Evolutionary conservation across 805 yeast species (phyloP).

Genomic region (Suhomyces xylopsoci): DNA sequence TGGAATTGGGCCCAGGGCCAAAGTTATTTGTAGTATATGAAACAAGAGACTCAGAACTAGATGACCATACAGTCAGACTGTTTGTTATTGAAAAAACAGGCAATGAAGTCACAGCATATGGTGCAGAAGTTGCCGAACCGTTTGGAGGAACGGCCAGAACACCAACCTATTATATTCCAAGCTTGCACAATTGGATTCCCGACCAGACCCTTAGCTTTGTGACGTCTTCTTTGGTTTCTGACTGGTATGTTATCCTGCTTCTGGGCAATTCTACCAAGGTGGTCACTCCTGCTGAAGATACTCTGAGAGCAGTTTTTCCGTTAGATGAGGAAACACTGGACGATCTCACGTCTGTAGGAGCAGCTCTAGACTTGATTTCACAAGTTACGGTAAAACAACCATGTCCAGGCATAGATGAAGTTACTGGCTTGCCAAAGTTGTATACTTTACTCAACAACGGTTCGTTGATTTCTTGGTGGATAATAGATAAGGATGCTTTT

Average conservation of each 20-base stretch:
- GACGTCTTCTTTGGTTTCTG: slow-evolving; percentile 65
- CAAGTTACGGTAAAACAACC: slow-evolving; percentile 47
- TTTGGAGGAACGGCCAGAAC: slow-evolving; percentile 42
- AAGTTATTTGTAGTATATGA: slow-evolving; percentile 24
- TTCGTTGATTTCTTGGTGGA: slow-evolving; percentile 57
- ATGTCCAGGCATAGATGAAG: slow-evolving; percentile 54
- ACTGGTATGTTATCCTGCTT: slow-evolving; percentile 6
- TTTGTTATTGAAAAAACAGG: slow-evolving; percentile 15
- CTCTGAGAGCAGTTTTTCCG: slow-evolving; percentile 72
- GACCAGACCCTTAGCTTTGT: slow-evolving; percentile 34
- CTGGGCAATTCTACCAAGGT: slow-evolving; percentile 8
- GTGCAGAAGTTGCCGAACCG: slow-evolving; percentile 48
- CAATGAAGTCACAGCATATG: background rate
- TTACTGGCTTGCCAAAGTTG: slow-evolving; percentile 62
- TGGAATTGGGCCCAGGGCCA: background rate
- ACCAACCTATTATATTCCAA: slow-evolving; percentile 43
- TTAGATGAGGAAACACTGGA: slow-evolving; percentile 60
- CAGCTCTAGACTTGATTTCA: slow-evolving; percentile 56
- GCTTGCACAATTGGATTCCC: slow-evolving; percentile 41
- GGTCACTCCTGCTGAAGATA: slow-evolving; percentile 54
- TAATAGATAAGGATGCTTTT: slow-evolving; percentile 55
- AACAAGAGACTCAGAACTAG: slow-evolving; percentile 20
- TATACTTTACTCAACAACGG: slow-evolving; percentile 66
- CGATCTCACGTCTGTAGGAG: slow-evolving; percentile 71
- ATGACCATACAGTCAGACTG: slow-evolving; percentile 28